Evolutionary conservation across 2,329 filamentous ascomycete genomes (phyloP), one percentile per base, ranked within the genome.

Genomic region (Beauveria scarabaeidicola): DNA sequence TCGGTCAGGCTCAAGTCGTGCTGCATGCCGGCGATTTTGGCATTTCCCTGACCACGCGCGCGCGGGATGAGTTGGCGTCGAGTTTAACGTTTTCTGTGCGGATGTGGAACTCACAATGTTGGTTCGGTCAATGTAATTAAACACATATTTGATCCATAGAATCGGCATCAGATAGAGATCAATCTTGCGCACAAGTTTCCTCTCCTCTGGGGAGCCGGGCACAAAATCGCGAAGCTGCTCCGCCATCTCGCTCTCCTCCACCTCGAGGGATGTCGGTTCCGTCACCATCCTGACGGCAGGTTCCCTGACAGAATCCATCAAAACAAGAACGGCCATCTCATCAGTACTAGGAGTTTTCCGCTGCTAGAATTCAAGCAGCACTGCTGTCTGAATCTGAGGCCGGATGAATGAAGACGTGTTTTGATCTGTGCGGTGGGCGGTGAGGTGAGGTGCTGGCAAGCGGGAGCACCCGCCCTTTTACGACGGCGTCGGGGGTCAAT

Each of bases 61-160:
- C 85, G 85, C 87, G 87, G 6, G 85, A 46, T 23, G 43, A 25
- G 76, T 86, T 85, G 89, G n/a, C 71, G 32, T 72, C 73, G 0
- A 87, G 72, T 13, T 74, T 2, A 8, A 13, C 8, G 17, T 21
- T n/a, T 21, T n/a, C 5, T 21, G 29, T 1, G 17, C 17, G 27
- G n/a, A 3, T 27, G 32, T 13, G 32, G 6, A 50, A 59, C 65
- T 60, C 48, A 68, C 68, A 44, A 69, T 69, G 52, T 69, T 70
- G 13, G 65, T 68, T 10, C 68, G 62, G 52, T 70, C 68, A 25
- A 70, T 63, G 60, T 69, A 69, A 8, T 67, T 68, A 36, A 69
- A 62, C 5, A 69, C 66, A 46, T 70, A 70, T 41, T 85, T 77
- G 66, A 76, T 19, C 73, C 86, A 75, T 85, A 89, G 58, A 80